These are phyloP conservation scores for Tetrahymena borealis DNA, from an alignment of 73 alveolate species.

Conservation along the genomic window DNA sequence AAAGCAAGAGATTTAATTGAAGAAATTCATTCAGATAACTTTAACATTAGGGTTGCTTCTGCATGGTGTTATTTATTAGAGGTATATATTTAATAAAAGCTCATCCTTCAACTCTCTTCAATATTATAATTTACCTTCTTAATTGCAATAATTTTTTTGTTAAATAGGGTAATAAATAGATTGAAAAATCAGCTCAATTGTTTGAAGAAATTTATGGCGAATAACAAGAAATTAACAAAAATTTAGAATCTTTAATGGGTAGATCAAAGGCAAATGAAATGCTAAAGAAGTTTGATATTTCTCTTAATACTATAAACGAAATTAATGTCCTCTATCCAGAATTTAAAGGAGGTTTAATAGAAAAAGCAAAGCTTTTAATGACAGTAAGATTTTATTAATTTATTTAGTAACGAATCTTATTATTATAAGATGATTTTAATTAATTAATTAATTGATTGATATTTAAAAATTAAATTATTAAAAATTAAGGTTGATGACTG, in stretches of 20 bases:
- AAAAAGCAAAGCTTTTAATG: constrained; percentile 71
- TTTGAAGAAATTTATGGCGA: constrained; percentile 36
- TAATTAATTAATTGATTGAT: too few relatives aligned
- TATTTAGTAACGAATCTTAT: not conserved
- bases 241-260: constrained; percentile 70
- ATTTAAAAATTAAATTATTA: too few relatives aligned
- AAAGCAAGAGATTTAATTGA: constrained; percentile 45
- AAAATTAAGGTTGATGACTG: constrained; percentile 63
- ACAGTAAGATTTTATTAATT: constrained; percentile 7
- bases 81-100: not conserved
- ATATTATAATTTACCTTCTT: not conserved
- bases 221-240: constrained; percentile 48
- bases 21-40: constrained; percentile 21
- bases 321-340: constrained; percentile 56
- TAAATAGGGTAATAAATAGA: constrained; percentile 17
- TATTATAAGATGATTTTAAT: too few relatives aligned
- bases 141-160: constrained; percentile 5
- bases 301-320: constrained; percentile 73
- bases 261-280: constrained; percentile 65
- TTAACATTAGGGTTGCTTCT: constrained; percentile 6
- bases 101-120: not conserved
- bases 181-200: constrained; percentile 26
- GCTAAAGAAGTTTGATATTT: constrained; percentile 58
- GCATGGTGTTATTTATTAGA: constrained; percentile 36
- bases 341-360: constrained; percentile 68